Evolutionary conservation across 352 stramenopile species (phyloP).

Genomic region (Thalassiosira hispida): DNA sequence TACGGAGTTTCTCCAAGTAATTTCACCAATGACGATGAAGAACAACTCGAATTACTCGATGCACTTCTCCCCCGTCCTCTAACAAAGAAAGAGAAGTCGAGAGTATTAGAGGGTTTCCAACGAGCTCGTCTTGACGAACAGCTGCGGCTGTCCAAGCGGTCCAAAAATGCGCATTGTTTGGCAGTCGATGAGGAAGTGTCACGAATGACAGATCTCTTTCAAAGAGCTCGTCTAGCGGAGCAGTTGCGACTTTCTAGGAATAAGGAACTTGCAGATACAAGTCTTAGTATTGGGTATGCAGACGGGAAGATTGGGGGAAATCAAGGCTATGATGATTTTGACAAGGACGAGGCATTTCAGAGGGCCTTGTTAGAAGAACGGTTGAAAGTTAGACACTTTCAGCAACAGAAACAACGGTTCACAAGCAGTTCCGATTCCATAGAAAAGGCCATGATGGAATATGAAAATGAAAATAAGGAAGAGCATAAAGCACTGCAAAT

Average conservation of each 20-base stretch:
- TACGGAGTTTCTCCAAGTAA: slow-evolving; percentile 34
- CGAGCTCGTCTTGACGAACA: slow-evolving; percentile 35
- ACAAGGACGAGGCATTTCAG: slow-evolving; percentile 43
- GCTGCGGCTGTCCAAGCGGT: slow-evolving; percentile 11
- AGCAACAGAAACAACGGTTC: slow-evolving; percentile 19
- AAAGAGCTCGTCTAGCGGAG: slow-evolving; percentile 22
- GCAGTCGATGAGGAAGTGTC: slow-evolving; percentile 12
- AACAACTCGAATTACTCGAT: slow-evolving; percentile 28
- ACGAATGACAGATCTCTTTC: slow-evolving; percentile 23
- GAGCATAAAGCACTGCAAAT: slow-evolving; percentile 8
- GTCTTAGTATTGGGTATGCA: too few species aligned
- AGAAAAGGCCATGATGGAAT: slow-evolving; percentile 27
- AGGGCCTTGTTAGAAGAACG: slow-evolving; percentile 38
- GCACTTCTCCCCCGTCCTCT: slow-evolving; percentile 27
- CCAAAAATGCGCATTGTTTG: background rate
- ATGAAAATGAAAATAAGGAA: slow-evolving; percentile 8
- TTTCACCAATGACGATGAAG: slow-evolving; percentile 3
- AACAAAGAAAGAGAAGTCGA: slow-evolving; percentile 15
- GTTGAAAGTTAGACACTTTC: slow-evolving; percentile 22
- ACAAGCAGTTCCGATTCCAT: slow-evolving; percentile 7
- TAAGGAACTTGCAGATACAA: too few species aligned
- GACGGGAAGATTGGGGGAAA: background rate
- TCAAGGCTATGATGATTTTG: background rate
- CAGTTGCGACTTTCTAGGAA: slow-evolving; percentile 26
- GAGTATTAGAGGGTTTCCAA: slow-evolving; percentile 39